A percentile compares a stretch with the other conserved stretches of the same genome.
phyloP scores from a whole-genome alignment of 2,329 filamentous ascomycete species.

The Scedosporium dehoogii region DNA sequence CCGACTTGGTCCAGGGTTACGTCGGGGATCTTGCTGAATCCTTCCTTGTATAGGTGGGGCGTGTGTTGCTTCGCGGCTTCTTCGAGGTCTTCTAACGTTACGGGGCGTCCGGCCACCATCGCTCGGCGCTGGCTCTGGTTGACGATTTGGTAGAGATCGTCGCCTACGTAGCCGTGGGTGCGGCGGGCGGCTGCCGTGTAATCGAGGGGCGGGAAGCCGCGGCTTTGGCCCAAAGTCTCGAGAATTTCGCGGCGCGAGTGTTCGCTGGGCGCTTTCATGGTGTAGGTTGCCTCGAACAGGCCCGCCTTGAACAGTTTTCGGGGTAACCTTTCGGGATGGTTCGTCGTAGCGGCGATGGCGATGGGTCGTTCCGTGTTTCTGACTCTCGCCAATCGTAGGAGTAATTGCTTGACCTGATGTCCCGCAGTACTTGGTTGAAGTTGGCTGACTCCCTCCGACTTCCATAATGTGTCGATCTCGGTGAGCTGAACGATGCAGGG shows the following conservation, averaged over 20 bases:
- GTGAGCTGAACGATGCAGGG: slow-evolving; percentile 89
- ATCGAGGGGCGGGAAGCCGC: slow-evolving; percentile 57
- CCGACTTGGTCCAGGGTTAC: slow-evolving; percentile 92
- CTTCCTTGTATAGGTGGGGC: slow-evolving; percentile 70
- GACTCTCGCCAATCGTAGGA: background rate
- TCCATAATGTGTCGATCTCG: slow-evolving; percentile 58
- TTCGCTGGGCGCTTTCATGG: slow-evolving; percentile 79
- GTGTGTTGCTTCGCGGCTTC: slow-evolving; percentile 55
- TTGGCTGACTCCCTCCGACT: slow-evolving; percentile 6
- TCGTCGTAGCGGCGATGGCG: slow-evolving; percentile 85
- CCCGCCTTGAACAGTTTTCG: slow-evolving; percentile 64
- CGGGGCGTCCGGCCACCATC: background rate
- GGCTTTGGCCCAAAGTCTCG: slow-evolving; percentile 57
- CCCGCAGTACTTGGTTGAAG: slow-evolving; percentile 64
- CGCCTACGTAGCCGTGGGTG: slow-evolving; percentile 88
- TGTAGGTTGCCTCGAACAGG: slow-evolving; percentile 74
- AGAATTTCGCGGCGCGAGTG: slow-evolving; percentile 69
- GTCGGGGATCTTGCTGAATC: slow-evolving; percentile 87
- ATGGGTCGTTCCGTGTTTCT: slow-evolving; percentile 40
- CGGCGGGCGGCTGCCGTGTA: slow-evolving; percentile 65
- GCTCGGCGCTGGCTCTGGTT: slow-evolving; percentile 15
- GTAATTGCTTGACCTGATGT: slow-evolving; percentile 4
- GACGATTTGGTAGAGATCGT: slow-evolving; percentile 65
- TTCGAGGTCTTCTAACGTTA: slow-evolving; percentile 50
- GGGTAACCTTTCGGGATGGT: slow-evolving; percentile 77